Evolutionary conservation across 495 filamentous ascomycete genomes (phyloP), one percentile per base, ranked within the genome.

Genomic region (Bombardia bombarda): DNA sequence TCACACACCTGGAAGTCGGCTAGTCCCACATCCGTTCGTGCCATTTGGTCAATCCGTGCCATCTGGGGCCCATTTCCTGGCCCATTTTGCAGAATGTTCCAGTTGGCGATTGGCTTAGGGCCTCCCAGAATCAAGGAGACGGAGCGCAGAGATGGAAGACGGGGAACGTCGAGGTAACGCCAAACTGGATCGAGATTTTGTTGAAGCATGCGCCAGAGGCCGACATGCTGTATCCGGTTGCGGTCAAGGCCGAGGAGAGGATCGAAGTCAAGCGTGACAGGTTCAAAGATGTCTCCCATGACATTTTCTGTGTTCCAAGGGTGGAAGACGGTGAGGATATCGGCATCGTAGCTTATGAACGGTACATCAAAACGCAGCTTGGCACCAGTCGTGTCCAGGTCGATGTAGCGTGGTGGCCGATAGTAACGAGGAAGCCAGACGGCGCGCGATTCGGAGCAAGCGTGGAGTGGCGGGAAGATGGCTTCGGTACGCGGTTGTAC

Each of bases 381-480:
- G 19, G 5, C 8, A 16, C 28, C 28, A 19, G 24, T n/a, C 7
- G 7, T 13, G 25, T 4, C 23, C 7, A 8, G n/a, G 25, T 30
- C 20, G 38, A 31, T 9, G 38, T 41, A 17, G 3, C 14, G 38
- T 20, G 16, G 38, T 1, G 23, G 23, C 1, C 10, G 17, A 14
- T n/a, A 10, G 16, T 22, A 42, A 13, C 40, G 28, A 3, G 24
- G 14, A 4, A 42, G 21, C 40, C 40, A 42, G 9, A 33, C 40
- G 5, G 5, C 16, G 26, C 40, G 26, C 7, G 40, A 32, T 18
- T 42, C 40, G 28, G 8, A 8, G 28, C 40, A 42, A 9, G 28
- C 40, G 28, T 42, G 40, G 1, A 42, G 28, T 6, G 40, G 40
- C 9, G 40, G 28, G 31, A 42, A 42, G 26, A 32, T n/a, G 26